Conservation (phyloP, 768 basidiomycete species). For the Pleurotus djamor region DNA sequence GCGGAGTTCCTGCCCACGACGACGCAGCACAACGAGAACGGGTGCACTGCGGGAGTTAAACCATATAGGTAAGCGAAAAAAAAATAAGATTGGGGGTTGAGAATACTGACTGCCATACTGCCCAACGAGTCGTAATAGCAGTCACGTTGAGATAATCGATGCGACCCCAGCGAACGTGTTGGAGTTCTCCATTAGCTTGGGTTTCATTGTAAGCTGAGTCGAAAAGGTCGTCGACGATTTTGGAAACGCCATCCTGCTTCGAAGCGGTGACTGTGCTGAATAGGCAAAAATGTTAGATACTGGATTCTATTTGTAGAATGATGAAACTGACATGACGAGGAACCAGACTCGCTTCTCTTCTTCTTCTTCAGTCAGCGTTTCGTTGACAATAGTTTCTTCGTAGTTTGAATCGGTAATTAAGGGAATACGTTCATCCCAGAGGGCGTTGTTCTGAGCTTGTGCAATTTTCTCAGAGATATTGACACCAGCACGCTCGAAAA, state of each 20-base stretch:
- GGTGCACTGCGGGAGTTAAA: constrained; percentile 57
- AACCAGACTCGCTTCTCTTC: constrained; percentile 74
- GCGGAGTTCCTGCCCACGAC: constrained; percentile 76
- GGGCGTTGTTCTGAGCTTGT: constrained; percentile 25
- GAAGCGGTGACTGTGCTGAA: constrained; percentile 56
- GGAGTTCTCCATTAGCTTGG: constrained; percentile 55
- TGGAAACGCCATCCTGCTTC: constrained; percentile 64
- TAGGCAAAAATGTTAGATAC: background rate
- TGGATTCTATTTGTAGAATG: constrained; percentile 6
- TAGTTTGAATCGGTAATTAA: constrained; percentile 85
- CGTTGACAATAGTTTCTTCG: constrained; percentile 68
- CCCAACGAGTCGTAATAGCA: constrained; percentile 81
- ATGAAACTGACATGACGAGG: constrained; percentile 62
- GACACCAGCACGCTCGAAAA: constrained; percentile 62
- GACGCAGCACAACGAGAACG: constrained; percentile 62
- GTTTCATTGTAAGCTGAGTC: constrained; percentile 73
- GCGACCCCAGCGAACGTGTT: constrained; percentile 77
- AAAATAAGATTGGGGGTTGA: background rate
- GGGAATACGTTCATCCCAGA: constrained; percentile 75
- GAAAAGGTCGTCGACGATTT: constrained; percentile 69
- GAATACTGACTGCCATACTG: constrained; percentile 70
- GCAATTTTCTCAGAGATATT: constrained; percentile 62
- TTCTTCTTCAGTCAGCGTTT: constrained; percentile 61
- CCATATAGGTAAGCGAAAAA: background rate
- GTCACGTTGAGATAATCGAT: constrained; percentile 90